phyloP scores from a whole-genome alignment of 805 yeast species.

The Yarrowia bubula region DNA sequence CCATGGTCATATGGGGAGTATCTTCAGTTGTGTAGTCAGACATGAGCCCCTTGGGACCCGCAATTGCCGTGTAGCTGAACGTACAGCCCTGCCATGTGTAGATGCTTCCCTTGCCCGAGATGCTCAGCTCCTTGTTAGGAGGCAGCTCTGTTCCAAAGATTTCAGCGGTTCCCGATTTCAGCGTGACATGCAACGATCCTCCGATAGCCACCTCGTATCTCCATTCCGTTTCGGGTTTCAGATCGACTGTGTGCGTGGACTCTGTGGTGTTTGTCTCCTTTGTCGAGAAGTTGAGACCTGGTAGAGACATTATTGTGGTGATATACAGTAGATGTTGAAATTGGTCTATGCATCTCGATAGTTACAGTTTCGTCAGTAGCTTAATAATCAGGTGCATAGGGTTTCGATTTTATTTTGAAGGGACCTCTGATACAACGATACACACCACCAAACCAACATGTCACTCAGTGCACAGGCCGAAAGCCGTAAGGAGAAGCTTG shows the following conservation, averaged over 20 bases:
- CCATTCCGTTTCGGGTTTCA: conserved; percentile 58
- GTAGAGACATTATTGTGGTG: conserved; percentile 28
- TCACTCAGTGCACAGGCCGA: conserved; percentile 33
- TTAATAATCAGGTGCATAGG: neutral
- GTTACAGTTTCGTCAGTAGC: neutral
- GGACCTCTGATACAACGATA: neutral
- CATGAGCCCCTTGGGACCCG: conserved; percentile 27
- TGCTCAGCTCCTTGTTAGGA: conserved; percentile 57
- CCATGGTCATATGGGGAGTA: conserved; percentile 55
- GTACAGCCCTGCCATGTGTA: conserved; percentile 66
- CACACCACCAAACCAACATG: conserved; percentile 32
- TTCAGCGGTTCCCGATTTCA: conserved; percentile 74
- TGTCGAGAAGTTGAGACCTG: conserved; percentile 28
- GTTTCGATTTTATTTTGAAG: neutral
- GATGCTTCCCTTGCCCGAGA: conserved; percentile 56
- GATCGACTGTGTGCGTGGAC: conserved; percentile 29
- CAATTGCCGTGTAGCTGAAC: conserved; percentile 47
- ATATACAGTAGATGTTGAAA: no score
- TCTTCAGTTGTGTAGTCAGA: conserved; percentile 68
- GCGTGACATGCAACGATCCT: conserved; percentile 50
- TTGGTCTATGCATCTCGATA: no score
- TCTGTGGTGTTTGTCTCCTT: conserved; percentile 14
- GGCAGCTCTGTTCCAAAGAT: conserved; percentile 92
- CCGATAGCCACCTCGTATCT: conserved; percentile 64
- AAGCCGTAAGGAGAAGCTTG: conserved; percentile 38